Base-by-base conservation (phyloP, 2,329 filamentous ascomycete genomes). In the Coniochaeta hoffmannii region DNA sequence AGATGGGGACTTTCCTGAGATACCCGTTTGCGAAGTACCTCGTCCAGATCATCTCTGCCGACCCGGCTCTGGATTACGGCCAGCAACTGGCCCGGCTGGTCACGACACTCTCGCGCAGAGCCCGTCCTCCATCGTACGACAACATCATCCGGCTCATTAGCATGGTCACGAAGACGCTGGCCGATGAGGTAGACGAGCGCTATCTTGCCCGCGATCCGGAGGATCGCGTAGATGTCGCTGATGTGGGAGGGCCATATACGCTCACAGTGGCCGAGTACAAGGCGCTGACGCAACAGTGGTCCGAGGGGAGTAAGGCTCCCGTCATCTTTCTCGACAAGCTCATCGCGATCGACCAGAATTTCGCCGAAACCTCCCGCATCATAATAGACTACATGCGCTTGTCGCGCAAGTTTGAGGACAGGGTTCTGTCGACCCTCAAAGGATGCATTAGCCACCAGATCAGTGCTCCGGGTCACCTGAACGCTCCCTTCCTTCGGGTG, bases 281-380 rank as follows among this genome's bases (percentile, higher is more conserved):
- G 28, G 61, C 77, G 2, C 59, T 85, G 2, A 70, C 76, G 56
- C 66, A 67, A 34, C 71, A 76, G 34, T 77, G 74, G 71, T 64
- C 65, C 59, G 41, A 7, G 7, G 30, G 41, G 41, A 19, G 41
- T 46, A 28, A 46, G 7, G 4, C 41, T 3, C 41, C 41, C 41
- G 26, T 79, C 59, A 71, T 83, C n/a, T 82, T 88, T 53, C 66
- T 87, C 24, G 82, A 85, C 64, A 89, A 87, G 65, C 73, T 91
- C 26, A 73, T 91, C 28, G 73, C 74, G 19, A 75, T 87, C 51
- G 78, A 86, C 59, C 80, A 86, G 63, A 84, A 83, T 54, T 67
- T 69, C 0, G 59, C 65, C 1, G 73, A 74, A 2, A 82, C 80
- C 1, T 73, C 79, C 52, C 71, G 69, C 12, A 86, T 91, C 53